phyloP scores from a whole-genome alignment of 73 alveolate genomes.

The Tetrahymena elliotti region DNA sequence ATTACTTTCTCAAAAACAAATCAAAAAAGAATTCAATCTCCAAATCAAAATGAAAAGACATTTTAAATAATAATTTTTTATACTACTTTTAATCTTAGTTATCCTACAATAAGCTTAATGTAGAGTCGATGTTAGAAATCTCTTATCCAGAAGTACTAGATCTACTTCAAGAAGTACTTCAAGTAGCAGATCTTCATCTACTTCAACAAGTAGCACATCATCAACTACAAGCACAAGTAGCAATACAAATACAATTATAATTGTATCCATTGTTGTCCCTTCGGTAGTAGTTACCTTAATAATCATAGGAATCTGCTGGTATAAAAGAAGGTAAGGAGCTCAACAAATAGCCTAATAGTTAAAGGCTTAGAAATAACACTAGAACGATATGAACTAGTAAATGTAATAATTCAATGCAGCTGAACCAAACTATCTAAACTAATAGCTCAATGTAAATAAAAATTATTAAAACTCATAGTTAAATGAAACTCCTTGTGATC shows the following conservation, averaged over 20 bases:
- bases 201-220: not conserved
- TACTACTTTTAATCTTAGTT: too few relatives aligned
- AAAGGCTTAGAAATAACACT: not conserved
- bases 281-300: not conserved
- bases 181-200: not conserved
- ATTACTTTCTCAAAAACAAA: too few relatives aligned
- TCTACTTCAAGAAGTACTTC: not conserved
- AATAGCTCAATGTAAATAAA: not conserved
- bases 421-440: not conserved
- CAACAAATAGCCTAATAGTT: not conserved
- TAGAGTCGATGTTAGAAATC: not conserved
- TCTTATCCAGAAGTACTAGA: not conserved
- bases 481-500: not conserved
- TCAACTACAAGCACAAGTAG: not conserved
- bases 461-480: too few relatives aligned
- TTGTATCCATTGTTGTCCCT: not conserved
- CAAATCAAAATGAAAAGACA: not conserved
- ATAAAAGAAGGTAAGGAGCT: not conserved
- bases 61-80: too few relatives aligned
- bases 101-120: not conserved
- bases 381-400: not conserved
- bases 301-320: not conserved
- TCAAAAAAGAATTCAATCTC: not conserved
- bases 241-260: not conserved
- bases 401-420: not conserved